A percentile compares a stretch with the other conserved stretches of the same genome.
These are phyloP conservation scores for Parietichytrium sp. DNA, from an alignment of 108 stramenopile species.

Conservation along the genomic window DNA sequence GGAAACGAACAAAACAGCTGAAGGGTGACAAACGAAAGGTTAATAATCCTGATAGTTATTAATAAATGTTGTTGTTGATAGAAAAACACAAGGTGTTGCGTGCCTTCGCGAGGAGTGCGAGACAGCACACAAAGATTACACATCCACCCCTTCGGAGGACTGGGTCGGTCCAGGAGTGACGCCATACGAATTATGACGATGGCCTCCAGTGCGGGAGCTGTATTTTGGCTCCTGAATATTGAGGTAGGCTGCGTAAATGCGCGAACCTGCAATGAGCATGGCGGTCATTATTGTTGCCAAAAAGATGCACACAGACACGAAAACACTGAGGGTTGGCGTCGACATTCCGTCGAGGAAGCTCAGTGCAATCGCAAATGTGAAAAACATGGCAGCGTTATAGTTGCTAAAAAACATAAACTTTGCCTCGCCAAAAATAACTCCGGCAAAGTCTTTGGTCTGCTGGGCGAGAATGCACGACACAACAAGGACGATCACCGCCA, in stretches of 20 bases:
- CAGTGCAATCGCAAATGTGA: neutral
- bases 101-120: too few relatives aligned
- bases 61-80: too few relatives aligned
- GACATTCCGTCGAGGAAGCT: neutral
- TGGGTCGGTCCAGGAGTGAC: too few relatives aligned
- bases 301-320: conserved; percentile 10
- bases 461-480: neutral
- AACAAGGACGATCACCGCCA: neutral
- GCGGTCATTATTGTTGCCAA: neutral
- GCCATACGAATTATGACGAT: too few relatives aligned
- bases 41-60: too few relatives aligned
- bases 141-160: too few relatives aligned
- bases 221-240: too few relatives aligned
- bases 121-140: too few relatives aligned
- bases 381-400: conserved; percentile 33
- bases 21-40: too few relatives aligned
- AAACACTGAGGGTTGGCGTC: neutral
- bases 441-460: neutral
- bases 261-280: neutral
- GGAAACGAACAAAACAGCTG: too few relatives aligned
- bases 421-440: conserved; percentile 24
- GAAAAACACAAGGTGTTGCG: too few relatives aligned
- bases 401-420: conserved; percentile 28
- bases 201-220: too few relatives aligned
- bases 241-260: conserved; percentile 30